Conservation (phyloP, 129 eudicot genomes). For the Sambucus nigra region DNA sequence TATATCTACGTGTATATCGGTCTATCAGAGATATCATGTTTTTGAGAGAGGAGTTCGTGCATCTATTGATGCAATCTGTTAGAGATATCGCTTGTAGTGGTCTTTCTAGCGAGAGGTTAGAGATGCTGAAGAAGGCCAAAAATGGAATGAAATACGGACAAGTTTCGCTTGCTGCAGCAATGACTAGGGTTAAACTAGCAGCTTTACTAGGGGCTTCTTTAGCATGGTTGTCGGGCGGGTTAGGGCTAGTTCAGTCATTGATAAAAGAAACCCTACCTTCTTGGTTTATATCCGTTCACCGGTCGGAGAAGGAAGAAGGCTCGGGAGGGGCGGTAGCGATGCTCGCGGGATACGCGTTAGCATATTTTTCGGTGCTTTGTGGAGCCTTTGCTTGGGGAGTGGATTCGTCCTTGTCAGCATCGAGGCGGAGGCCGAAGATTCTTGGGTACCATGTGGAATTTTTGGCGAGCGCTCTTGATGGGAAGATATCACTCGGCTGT, state of each 20-base stretch:
- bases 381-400: slow-evolving; percentile 81
- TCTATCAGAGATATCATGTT: slow-evolving; percentile 72
- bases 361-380: slow-evolving; percentile 63
- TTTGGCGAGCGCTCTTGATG: slow-evolving; percentile 68
- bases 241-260: slow-evolving; percentile 61
- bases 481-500: slow-evolving; percentile 91
- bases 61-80: slow-evolving; percentile 64
- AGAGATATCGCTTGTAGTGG: slow-evolving; percentile 52
- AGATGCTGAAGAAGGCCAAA: slow-evolving; percentile 34
- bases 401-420: slow-evolving; percentile 46
- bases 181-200: slow-evolving; percentile 75
- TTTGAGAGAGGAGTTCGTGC: slow-evolving; percentile 66
- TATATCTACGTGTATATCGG: slow-evolving; percentile 67
- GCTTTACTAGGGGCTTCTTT: slow-evolving; percentile 88
- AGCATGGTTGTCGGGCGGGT: slow-evolving; percentile 70
- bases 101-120: slow-evolving; percentile 12
- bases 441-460: slow-evolving; percentile 72
- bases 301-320: slow-evolving; percentile 25
- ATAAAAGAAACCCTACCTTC: slow-evolving; percentile 86
- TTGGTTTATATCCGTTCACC: slow-evolving; percentile 76
- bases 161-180: slow-evolving; percentile 53
- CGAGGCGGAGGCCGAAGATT: slow-evolving; percentile 49
- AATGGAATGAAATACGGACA: slow-evolving; percentile 49
- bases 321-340: slow-evolving; percentile 38
- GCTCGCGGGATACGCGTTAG: slow-evolving; percentile 77